A percentile compares a stretch with the other conserved stretches of the same genome.
phyloP scores from a whole-genome alignment of 257 asterid species.

The Nicotiana benthamiana region DNA sequence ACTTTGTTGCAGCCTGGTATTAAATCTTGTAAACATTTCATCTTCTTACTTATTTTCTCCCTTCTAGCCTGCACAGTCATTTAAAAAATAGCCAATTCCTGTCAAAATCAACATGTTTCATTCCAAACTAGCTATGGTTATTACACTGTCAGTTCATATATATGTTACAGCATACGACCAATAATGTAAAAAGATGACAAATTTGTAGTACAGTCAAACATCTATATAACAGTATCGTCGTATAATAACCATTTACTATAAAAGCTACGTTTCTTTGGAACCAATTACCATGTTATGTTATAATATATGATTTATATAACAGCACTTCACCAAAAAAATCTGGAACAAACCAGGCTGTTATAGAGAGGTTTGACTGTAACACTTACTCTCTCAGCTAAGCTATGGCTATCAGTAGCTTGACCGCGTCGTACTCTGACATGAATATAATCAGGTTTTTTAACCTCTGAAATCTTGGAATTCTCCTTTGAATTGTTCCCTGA shows the following conservation, averaged over 20 bases:
- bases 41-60: constrained; percentile 68
- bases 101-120: neutral
- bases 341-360: too few species aligned
- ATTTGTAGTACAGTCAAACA: too few species aligned
- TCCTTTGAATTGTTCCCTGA: constrained; percentile 31
- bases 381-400: constrained; percentile 77
- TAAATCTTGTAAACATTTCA: constrained; percentile 72
- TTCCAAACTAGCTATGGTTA: neutral
- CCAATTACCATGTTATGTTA: too few species aligned
- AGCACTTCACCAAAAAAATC: too few species aligned
- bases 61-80: constrained; percentile 49
- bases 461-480: constrained; percentile 35
- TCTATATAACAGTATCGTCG: too few species aligned
- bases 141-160: too few species aligned
- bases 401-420: constrained; percentile 82
- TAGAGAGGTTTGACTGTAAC: neutral
- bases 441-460: constrained; percentile 44
- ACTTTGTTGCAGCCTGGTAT: constrained; percentile 69
- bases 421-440: constrained; percentile 77
- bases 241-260: too few species aligned
- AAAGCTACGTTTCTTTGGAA: too few species aligned
- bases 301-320: too few species aligned
- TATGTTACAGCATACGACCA: too few species aligned
- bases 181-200: too few species aligned
- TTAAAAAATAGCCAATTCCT: neutral